A percentile compares a stretch with the other conserved stretches of the same genome.
Evolutionary conservation across 2,329 filamentous ascomycete species (phyloP).

Genomic region (Cryoendolithus antarcticus): DNA sequence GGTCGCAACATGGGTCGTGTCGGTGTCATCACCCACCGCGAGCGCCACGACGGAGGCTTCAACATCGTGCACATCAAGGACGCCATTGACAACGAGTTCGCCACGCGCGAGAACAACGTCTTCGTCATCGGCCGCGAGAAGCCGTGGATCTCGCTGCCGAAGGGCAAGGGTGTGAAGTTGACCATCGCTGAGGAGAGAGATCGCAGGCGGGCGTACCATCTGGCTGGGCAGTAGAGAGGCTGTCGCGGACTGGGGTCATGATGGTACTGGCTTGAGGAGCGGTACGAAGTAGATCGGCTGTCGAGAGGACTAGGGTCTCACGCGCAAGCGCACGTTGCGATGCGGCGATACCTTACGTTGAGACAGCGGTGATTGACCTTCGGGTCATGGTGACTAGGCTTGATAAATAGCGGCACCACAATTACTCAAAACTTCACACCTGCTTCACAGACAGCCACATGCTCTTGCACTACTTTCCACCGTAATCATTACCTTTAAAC

Average conservation of each 20-base stretch:
- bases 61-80: constrained; percentile 98
- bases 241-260: constrained; percentile 1
- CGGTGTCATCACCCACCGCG: constrained; percentile 99
- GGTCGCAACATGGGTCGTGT: constrained; percentile 99
- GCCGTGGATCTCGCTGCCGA: constrained; percentile 98
- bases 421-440: too few relatives aligned
- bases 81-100: constrained; percentile 99
- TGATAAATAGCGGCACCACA: too few relatives aligned
- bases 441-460: too few relatives aligned
- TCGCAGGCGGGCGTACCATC: constrained; percentile 67
- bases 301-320: too few relatives aligned
- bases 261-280: too few relatives aligned
- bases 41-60: constrained; percentile 99
- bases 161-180: constrained; percentile 99
- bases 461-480: too few relatives aligned
- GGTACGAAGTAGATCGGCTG: too few relatives aligned
- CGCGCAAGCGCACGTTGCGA: too few relatives aligned
- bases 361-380: too few relatives aligned
- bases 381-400: too few relatives aligned
- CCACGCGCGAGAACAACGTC: constrained; percentile 98
- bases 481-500: too few relatives aligned
- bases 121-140: constrained; percentile 98
- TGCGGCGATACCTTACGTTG: too few relatives aligned
- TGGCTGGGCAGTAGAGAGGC: constrained; percentile 31
- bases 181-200: constrained; percentile 98